Evolutionary conservation across 306 rosid species (phyloP).

Genomic region (Hippophae rhamnoides): DNA sequence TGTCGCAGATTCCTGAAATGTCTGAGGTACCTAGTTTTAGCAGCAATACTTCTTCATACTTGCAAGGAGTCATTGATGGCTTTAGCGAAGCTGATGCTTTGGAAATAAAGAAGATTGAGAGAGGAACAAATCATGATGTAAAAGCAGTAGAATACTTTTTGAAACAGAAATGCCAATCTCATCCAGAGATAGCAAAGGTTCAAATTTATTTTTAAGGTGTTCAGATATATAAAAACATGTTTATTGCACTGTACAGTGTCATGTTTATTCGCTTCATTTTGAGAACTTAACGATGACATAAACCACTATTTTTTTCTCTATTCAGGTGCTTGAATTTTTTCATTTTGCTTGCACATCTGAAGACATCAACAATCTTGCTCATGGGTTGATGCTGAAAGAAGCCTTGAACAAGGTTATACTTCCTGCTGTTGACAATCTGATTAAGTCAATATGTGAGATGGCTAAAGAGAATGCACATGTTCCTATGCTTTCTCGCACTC

Average conservation of each 20-base stretch:
- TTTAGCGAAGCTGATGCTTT: conserved; percentile 50
- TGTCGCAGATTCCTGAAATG: conserved; percentile 55
- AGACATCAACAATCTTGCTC: conserved; percentile 85
- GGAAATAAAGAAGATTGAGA: conserved; percentile 69
- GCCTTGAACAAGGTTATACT: conserved; percentile 47
- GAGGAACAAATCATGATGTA: conserved; percentile 73
- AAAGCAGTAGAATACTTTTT: conserved; percentile 88
- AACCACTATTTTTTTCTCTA: not conserved
- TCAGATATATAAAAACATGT: not conserved
- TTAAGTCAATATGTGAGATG: conserved; percentile 41
- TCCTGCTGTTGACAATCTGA: conserved; percentile 60
- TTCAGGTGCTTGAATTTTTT: conserved; percentile 81
- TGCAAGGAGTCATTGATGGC: conserved; percentile 46
- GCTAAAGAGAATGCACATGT: conserved; percentile 65
- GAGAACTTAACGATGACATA: not conserved
- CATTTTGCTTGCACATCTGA: conserved; percentile 92
- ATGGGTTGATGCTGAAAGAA: conserved; percentile 80
- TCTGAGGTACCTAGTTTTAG: conserved; percentile 69
- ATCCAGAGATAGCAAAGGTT: conserved; percentile 63
- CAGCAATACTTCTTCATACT: conserved; percentile 38
- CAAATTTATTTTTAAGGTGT: conserved; percentile 9
- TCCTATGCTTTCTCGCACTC: conserved; percentile 83
- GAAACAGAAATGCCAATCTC: conserved; percentile 61
- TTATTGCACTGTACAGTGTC: not conserved
- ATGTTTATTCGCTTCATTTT: conserved; percentile 6